Evolutionary conservation across 2,329 filamentous ascomycete species (phyloP).

Genomic region (Aureobasidium mangrovei): DNA sequence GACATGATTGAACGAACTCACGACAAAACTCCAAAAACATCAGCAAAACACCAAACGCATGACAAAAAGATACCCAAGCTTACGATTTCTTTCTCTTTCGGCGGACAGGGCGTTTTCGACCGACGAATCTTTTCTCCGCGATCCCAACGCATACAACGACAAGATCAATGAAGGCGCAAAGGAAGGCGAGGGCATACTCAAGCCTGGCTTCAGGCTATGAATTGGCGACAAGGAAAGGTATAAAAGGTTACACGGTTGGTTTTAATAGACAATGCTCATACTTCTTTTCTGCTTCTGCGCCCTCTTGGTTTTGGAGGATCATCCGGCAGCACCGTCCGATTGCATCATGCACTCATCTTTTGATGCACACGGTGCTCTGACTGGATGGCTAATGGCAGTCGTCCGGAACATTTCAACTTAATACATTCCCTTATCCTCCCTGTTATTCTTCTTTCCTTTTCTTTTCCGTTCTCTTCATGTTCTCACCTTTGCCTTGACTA

Average conservation of each 20-base stretch:
- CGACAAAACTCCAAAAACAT: constrained; percentile 3
- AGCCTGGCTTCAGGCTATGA: constrained; percentile 11
- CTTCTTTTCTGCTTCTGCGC: no score
- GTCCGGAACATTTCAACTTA: no score
- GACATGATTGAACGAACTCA: background rate
- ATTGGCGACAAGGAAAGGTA: background rate
- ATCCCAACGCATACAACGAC: constrained; percentile 33
- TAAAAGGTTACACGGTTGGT: background rate
- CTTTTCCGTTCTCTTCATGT: no score
- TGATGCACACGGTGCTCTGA: no score
- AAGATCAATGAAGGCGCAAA: constrained; percentile 14
- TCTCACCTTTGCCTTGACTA: no score
- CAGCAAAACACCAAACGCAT: constrained; percentile 7
- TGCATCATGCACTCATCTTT: no score
- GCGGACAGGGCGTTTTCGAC: constrained; percentile 45
- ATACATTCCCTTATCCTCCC: no score
- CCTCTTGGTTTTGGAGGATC: no score
- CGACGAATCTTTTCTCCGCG: constrained; percentile 46
- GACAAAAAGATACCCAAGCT: constrained; percentile 10
- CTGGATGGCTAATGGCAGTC: no score
- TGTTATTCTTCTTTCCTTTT: no score
- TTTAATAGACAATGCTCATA: background rate
- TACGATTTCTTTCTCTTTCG: constrained; percentile 10
- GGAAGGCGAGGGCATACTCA: constrained; percentile 12
- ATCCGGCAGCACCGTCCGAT: no score